Percentiles rank a stretch among this genome's conserved stretches.
Evolutionary conservation across 306 rosid genomes (phyloP).

Genomic region (Vigna unguiculata): DNA sequence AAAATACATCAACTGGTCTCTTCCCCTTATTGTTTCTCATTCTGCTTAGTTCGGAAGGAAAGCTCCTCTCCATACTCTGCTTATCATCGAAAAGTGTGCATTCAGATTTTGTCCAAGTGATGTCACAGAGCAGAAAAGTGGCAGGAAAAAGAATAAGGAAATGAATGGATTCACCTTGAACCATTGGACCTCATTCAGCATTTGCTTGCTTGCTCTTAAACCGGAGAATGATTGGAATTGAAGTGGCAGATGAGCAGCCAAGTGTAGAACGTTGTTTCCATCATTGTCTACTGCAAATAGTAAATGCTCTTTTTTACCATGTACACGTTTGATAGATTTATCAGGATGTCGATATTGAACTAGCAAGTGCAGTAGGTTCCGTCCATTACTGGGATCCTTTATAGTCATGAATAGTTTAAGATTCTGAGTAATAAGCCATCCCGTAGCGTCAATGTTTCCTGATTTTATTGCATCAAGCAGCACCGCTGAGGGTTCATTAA

Average conservation of each 20-base stretch:
- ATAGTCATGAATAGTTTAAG: background rate
- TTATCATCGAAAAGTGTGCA: background rate
- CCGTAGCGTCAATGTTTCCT: background rate
- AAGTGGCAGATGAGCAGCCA: background rate
- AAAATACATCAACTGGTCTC: conserved; percentile 15
- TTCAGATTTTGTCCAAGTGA: no score
- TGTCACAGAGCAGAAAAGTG: no score
- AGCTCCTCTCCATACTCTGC: background rate
- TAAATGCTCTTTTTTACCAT: no score
- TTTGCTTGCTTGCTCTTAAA: no score
- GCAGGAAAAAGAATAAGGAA: no score
- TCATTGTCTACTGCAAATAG: background rate
- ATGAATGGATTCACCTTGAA: no score
- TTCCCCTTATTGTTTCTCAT: background rate
- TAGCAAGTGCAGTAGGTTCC: conserved; percentile 5
- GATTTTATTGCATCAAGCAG: conserved; percentile 17
- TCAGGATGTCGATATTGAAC: background rate
- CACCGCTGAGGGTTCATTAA: background rate
- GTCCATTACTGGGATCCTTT: background rate
- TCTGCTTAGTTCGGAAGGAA: background rate
- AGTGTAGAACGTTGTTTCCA: conserved; percentile 29
- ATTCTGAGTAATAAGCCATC: background rate
- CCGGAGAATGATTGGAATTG: no score
- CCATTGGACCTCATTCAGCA: no score
- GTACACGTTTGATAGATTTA: accelerated